Percentiles rank a stretch among this genome's conserved stretches.
phyloP scores from a whole-genome alignment of 2,329 filamentous ascomycete genomes.

The Alternaria viburni region DNA sequence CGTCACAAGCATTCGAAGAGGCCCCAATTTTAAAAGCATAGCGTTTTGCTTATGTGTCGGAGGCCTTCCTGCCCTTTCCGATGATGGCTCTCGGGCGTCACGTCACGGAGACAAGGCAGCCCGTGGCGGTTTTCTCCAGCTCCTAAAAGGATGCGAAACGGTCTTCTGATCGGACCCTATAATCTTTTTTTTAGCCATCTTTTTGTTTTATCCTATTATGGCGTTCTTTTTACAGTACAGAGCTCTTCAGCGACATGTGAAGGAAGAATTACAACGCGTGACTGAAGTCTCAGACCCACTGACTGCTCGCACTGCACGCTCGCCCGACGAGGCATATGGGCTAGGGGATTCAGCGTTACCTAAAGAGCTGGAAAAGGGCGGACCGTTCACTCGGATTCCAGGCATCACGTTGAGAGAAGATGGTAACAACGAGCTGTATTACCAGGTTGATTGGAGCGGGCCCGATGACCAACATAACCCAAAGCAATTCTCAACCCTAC shows the following conservation, averaged over 20 bases:
- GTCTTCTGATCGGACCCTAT: neutral
- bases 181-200: neutral
- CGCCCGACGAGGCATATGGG: neutral
- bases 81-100: conserved; percentile 1
- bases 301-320: neutral
- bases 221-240: conserved; percentile 8
- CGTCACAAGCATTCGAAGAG: neutral
- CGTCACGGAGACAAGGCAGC: conserved; percentile 1
- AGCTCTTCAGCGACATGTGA: conserved; percentile 1
- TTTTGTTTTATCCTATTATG: neutral
- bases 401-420: conserved; percentile 10
- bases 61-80: neutral
- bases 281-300: neutral
- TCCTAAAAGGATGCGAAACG: neutral
- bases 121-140: neutral
- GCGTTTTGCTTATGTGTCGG: neutral
- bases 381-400: conserved; percentile 2
- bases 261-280: conserved; percentile 2
- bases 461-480: conserved; percentile 4
- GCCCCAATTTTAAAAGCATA: neutral
- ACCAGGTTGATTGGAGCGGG: conserved; percentile 10
- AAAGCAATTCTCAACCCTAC: conserved; percentile 7
- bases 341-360: neutral
- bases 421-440: conserved; percentile 1
- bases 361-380: neutral